Percentiles rank a stretch among this genome's conserved stretches.
Evolutionary conservation across 306 rosid species (phyloP).

Genomic region (Malus domestica): ASM211411v1 NC_041800.1:29279233-29279732

Average conservation of each 20-base stretch:
- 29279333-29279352: neutral
- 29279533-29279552: conserved; percentile 2
- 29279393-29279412: neutral
- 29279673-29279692: neutral
- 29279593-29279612: neutral
- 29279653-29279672: neutral
- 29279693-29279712: neutral
- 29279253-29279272: too few relatives aligned
- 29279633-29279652: neutral
- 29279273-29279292: neutral
- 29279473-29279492: neutral
- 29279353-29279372: neutral
- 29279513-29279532: conserved; percentile 3
- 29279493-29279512: neutral
- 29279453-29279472: neutral
- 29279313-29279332: neutral
- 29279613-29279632: neutral
- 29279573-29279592: neutral
- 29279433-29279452: neutral
- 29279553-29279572: conserved; percentile 2
- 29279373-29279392: neutral
- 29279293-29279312: neutral
- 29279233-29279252: too few relatives aligned
- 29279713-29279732: neutral
- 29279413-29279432: neutral